These are phyloP conservation scores for Symbiodinium natans DNA, from an alignment of 73 alveolate genomes.

Conservation along the genomic window DNA sequence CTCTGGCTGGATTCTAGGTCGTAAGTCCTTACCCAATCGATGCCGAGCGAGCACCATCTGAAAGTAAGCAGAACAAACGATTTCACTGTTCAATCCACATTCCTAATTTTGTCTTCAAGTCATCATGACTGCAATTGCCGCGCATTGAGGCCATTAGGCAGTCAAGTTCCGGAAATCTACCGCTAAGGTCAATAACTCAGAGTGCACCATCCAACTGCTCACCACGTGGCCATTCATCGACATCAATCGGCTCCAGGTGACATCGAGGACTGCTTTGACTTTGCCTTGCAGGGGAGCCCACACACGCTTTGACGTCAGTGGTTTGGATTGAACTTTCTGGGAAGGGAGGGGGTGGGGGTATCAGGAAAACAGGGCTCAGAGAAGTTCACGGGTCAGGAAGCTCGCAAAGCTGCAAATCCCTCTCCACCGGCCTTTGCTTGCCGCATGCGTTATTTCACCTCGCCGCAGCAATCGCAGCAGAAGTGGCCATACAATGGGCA, in stretches of 20 bases:
- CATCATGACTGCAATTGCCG: too few relatives aligned
- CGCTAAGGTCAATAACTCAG: too few relatives aligned
- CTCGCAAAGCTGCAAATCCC: neutral
- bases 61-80: too few relatives aligned
- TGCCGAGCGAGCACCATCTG: too few relatives aligned
- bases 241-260: slow-evolving; percentile 62
- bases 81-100: too few relatives aligned
- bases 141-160: too few relatives aligned
- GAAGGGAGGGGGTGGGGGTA: neutral
- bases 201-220: too few relatives aligned
- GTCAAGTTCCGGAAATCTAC: too few relatives aligned
- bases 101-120: too few relatives aligned
- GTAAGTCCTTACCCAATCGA: too few relatives aligned
- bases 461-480: neutral
- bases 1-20: too few relatives aligned
- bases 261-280: slow-evolving; percentile 43
- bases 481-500: too few relatives aligned
- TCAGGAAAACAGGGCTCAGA: neutral
- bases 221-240: slow-evolving; percentile 64
- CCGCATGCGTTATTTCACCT: slow-evolving; percentile 83
- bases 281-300: slow-evolving; percentile 21
- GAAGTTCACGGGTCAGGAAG: neutral
- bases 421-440: slow-evolving; percentile 57
- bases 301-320: neutral
- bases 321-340: neutral